phyloP scores from a whole-genome alignment of 2,329 filamentous ascomycete species.

The Cladophialophora bantiana region DNA sequence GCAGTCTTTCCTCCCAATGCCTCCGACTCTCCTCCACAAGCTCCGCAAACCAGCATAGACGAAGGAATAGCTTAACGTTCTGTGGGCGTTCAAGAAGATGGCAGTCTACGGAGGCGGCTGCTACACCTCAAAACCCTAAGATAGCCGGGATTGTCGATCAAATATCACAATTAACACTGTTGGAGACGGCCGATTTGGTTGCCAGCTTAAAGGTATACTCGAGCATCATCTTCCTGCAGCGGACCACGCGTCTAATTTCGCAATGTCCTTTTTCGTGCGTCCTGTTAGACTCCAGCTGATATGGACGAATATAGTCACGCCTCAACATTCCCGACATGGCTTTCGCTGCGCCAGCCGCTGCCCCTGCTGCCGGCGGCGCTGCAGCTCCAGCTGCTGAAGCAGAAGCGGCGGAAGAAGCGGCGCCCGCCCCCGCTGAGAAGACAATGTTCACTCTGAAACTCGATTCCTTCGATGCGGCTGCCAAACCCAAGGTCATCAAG shows the following conservation, averaged over 20 bases:
- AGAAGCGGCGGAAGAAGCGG: constrained; percentile 82
- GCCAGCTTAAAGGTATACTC: constrained; percentile 84
- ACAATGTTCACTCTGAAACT: constrained; percentile 98
- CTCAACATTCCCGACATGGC: constrained; percentile 98
- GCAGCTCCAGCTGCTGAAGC: constrained; percentile 66
- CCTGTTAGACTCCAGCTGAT: not conserved
- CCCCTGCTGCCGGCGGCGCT: constrained; percentile 63
- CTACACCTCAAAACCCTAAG: constrained; percentile 78
- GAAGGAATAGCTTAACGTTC: constrained; percentile 41
- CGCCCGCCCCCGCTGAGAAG: constrained; percentile 87
- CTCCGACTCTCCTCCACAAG: constrained; percentile 51
- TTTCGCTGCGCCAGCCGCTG: constrained; percentile 81
- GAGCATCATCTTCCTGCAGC: not conserved
- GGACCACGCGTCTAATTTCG: not conserved
- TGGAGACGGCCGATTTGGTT: constrained; percentile 97
- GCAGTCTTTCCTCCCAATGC: constrained; percentile 42
- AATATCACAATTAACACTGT: constrained; percentile 95
- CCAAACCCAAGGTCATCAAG: constrained; percentile 99
- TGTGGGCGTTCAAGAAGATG: constrained; percentile 70
- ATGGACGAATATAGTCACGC: constrained; percentile 67
- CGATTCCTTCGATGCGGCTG: constrained; percentile 80
- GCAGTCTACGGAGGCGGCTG: constrained; percentile 80
- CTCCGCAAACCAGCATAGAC: constrained; percentile 48
- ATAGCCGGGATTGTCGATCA: constrained; percentile 95
- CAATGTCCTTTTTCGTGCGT: not conserved